Base-by-base conservation (phyloP, 1,139 yeast species). In the Yamadazyma kanchanaburiensis region DNA sequence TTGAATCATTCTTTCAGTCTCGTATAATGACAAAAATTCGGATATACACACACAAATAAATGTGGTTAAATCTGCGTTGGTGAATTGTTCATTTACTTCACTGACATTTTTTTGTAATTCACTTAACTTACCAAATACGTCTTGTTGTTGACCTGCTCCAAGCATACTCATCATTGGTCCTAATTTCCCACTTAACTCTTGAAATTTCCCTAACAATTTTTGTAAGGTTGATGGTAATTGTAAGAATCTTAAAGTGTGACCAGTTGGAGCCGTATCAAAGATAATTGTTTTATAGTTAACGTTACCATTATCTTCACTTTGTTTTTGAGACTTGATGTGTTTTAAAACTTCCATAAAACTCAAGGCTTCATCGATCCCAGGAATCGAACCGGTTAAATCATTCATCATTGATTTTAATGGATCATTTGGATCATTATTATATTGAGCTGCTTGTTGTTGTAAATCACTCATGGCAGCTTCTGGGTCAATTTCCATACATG, bases 401-500 rank as follows among this genome's bases (percentile, higher is more conserved):
- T 80, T 85, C 84, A 91, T 80, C 71, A 85, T 76, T 34, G 76
- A 70, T 38, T 72, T 71, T 49, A 80, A 60, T 10, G 86, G 87
- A 50, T 78, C 64, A 45, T 68, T 74, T 16, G 77, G 70, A 46
- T 72, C 79, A 51, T 63, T 58, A 52, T 79, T 81, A 47, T 72
- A 72, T 46, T 67, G 72, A 33, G 55, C 64, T 11, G 74, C 72
- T 46, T 74, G 77, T 43, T 75, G 80, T 48, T 84, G 80, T 64
- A 89, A 76, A 52, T 91, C 98, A 47, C 85, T 87, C 71, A 91
- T 74, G 27, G 95, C 86, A 3, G 96, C 95, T 30, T 85, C 83
- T 17, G 98, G 97, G 52, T 91, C 98, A 52, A 91, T 91, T 60
- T 91, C 98, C 98, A 91, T 91, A 66, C 97, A 94, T 25, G 89